Base-by-base conservation (phyloP, 371 early-diverging fungal genomes). In the Mucor lusitanicus region DNA sequence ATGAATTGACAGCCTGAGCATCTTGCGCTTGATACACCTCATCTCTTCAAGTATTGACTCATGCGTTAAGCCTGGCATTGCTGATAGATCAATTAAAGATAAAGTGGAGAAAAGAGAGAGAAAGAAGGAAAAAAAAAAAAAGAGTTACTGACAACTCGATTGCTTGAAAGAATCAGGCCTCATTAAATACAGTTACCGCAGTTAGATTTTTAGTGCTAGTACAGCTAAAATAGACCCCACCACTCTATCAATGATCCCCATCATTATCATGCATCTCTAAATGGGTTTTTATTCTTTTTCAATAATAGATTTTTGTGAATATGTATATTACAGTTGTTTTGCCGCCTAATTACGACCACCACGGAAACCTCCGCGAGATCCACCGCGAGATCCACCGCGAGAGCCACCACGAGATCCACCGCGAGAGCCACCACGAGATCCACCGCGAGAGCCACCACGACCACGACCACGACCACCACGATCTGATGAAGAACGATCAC, bases 371-470 rank as follows among this genome's bases (percentile, higher is more conserved):
- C 79, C 80, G 53, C 81, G 70, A 54, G 68, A 70, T 17, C 77
- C 81, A 32, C 87, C 83, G 53, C 82, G 78, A 53, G 33, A 33
- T 4, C 28, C 30, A 15, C 63, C 82, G 28, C 84, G 81, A 50
- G 23, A 13, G 17, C 64, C 64, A 62, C 80, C 75, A 56, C 75
- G 76, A 46, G 72, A 63, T 30, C 70, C 73, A 60, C 81, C 83
- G 35, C 86, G 65, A n/a, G 30, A 30, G 77, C 87, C 83, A 57
- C 82, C 77, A 53, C 78, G 77, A 54, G n/a, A n/a, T n/a, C 77
- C 64, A 77, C 87, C 81, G 58, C 78, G 75, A 8, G 57, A 61
- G 19, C 66, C 67, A 39, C 66, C 66, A n/a, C 54, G 25, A 28
- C 17, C n/a, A 0, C 64, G 44, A 9, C 58, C 58, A 21, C 64